Conservation (phyloP, 169 alveolate species). For the Eimeria nieschulzi region DNA sequence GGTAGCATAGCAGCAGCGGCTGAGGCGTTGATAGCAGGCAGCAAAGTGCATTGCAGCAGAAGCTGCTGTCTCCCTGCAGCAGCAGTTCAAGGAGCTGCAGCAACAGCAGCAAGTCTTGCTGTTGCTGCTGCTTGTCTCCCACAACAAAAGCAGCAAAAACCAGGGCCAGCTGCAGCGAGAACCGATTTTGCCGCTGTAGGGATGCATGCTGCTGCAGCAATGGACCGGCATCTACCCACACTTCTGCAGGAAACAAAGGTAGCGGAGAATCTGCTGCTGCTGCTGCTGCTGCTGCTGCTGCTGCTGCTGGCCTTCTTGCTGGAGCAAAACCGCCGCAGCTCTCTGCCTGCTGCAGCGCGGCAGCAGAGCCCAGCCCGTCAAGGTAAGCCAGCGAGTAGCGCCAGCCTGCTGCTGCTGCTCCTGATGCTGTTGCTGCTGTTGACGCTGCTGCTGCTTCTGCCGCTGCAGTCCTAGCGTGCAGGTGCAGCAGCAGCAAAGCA, state of each 20-base stretch:
- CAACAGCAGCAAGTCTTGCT: conserved; percentile 31
- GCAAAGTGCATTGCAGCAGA: conserved; percentile 44
- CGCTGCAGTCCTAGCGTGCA: conserved; percentile 38
- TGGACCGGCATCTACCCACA: conserved; percentile 23
- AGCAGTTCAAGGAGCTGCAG: conserved; percentile 39
- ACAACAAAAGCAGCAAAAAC: not conserved
- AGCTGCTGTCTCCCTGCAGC: conserved; percentile 50
- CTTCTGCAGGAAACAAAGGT: conserved; percentile 1
- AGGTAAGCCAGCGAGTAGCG: conserved; percentile 29
- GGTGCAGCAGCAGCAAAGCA: conserved; percentile 51
- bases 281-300: conserved; percentile 21
- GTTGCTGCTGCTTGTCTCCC: conserved; percentile 15
- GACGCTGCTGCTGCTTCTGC: conserved; percentile 51
- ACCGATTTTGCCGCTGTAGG: conserved; percentile 26
- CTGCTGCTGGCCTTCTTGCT: conserved; percentile 3
- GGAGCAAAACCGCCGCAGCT: conserved; percentile 37
- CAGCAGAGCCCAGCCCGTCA: conserved; percentile 21
- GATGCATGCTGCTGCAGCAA: conserved; percentile 56
- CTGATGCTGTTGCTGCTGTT: conserved; percentile 27
- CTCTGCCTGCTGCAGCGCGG: conserved; percentile 57
- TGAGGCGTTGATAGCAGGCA: conserved; percentile 4
- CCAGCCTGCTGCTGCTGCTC: conserved; percentile 16
- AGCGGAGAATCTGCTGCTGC: conserved; percentile 24
- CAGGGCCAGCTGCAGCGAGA: conserved; percentile 34
- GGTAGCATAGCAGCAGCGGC: conserved; percentile 43